Conservation (phyloP, 2,329 filamentous ascomycete genomes). For the Fusarium verrucosum region DNA sequence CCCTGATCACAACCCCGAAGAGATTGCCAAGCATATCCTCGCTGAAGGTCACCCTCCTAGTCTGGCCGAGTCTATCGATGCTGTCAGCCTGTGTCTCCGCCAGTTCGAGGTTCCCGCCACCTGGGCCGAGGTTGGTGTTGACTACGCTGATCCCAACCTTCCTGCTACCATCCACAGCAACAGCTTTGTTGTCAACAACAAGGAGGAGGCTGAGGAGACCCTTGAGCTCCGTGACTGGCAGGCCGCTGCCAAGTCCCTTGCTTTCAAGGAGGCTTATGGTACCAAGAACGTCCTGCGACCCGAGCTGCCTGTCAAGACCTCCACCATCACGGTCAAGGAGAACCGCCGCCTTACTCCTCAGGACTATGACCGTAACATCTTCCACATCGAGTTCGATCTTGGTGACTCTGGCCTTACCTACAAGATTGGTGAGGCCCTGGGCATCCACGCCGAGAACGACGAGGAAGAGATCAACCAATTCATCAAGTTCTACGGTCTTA, state of each 20-base stretch:
- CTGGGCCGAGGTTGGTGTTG: constrained; percentile 76
- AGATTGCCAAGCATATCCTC: constrained; percentile 71
- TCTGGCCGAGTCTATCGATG: constrained; percentile 68
- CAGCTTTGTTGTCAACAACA: constrained; percentile 84
- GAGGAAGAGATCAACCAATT: constrained; percentile 80
- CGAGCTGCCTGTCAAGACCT: constrained; percentile 86
- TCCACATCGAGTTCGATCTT: constrained; percentile 99
- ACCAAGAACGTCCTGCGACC: constrained; percentile 80
- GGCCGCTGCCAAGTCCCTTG: constrained; percentile 83
- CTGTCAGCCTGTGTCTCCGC: constrained; percentile 74
- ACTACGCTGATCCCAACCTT: constrained; percentile 63
- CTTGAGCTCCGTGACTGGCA: constrained; percentile 79
- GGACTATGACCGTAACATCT: constrained; percentile 97
- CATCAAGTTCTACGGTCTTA: constrained; percentile 88
- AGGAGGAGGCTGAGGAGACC: constrained; percentile 75
- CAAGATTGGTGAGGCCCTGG: constrained; percentile 95
- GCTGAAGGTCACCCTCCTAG: constrained; percentile 63
- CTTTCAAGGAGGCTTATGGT: constrained; percentile 93
- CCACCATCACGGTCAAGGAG: constrained; percentile 90
- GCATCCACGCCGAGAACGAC: constrained; percentile 96
- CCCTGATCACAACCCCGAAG: constrained; percentile 69
- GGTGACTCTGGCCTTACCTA: constrained; percentile 91
- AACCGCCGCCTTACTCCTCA: constrained; percentile 89
- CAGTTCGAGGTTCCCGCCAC: constrained; percentile 78
- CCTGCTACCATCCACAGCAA: constrained; percentile 74